Base-by-base conservation (phyloP, 2,329 filamentous ascomycete genomes). In the Cephalotrichum gorgonifer region DNA sequence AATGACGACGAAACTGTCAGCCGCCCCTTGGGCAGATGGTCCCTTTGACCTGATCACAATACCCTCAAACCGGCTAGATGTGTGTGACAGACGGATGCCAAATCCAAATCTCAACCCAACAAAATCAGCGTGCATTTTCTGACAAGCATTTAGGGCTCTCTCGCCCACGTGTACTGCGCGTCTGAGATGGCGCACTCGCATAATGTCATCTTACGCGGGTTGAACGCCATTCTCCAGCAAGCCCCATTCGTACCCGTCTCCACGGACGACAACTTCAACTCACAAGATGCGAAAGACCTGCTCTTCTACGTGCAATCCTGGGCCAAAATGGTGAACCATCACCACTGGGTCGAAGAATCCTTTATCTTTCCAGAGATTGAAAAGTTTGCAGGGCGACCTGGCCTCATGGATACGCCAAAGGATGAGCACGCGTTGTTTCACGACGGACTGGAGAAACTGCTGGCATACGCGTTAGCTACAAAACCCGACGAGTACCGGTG, bases 341-440 rank as follows among this genome's bases (percentile, higher is more conserved):
- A 67, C 50, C 64, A 67, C 49, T 46, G 54, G 1, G 52, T 56
- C 31, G 65, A 68, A 48, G 65, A 68, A 45, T 50, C 42, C 0
- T 50, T 56, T 42, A 62, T 65, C 25, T 68, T 69, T 49, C 64
- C 65, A 1, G 59, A 55, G 27, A 51, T 66, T 6, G 61, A 63
- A 27, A 57, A 56, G n/a, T 53, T 63, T 20, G 58, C 57, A 7
- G 55, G 57, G 6, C 54, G 57, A 26, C 54, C 55, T 0, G 60
- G 57, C 1, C 26, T 63, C 3, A 67, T 67, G 64, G 55, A 59
- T 2, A 53, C 49, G 8, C 62, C 64, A 25, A 50, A 58, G n/a
- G 53, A 59, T 17, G 61, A 68, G 50, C 65, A 68, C 52, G 53
- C 58, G 27, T 50, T 54, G 2, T 63, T 67, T 39, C 62, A 66